Percentiles rank a stretch among this genome's conserved stretches.
phyloP scores from a whole-genome alignment of 2,329 filamentous ascomycete genomes.

The Claviceps cyperi region DNA sequence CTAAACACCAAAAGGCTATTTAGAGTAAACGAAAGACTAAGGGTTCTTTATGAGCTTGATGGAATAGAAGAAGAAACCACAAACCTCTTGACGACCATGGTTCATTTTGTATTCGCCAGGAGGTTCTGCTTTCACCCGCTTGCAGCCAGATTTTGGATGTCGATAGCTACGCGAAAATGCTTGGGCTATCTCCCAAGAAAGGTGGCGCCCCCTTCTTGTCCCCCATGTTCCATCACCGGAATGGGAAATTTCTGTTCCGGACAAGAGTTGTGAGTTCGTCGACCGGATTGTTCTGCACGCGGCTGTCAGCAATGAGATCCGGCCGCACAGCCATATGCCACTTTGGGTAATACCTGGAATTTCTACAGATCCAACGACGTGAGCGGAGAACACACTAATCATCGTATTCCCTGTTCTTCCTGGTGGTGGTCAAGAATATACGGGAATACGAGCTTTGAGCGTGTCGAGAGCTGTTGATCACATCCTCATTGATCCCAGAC shows the following conservation, averaged over 20 bases:
- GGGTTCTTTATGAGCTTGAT: neutral
- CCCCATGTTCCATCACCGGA: neutral
- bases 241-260: neutral
- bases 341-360: neutral
- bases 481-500: neutral
- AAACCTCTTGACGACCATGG: neutral
- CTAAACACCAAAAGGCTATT: neutral
- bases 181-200: neutral
- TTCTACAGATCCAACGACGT: neutral
- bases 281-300: neutral
- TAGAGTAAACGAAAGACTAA: neutral
- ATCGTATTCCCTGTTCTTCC: neutral
- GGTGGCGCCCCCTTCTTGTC: neutral
- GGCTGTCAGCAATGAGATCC: neutral
- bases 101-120: neutral
- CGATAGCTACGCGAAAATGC: neutral
- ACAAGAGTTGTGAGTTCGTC: neutral
- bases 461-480: neutral
- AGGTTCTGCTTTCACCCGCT: neutral
- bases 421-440: neutral
- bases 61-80: neutral
- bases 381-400: neutral
- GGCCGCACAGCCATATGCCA: neutral
- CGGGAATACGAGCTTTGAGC: neutral
- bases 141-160: slow-evolving; percentile 1